These are phyloP conservation scores for Penicillium sp. DNA, from an alignment of 2,329 filamentous ascomycete genomes.

Conservation along the genomic window DNA sequence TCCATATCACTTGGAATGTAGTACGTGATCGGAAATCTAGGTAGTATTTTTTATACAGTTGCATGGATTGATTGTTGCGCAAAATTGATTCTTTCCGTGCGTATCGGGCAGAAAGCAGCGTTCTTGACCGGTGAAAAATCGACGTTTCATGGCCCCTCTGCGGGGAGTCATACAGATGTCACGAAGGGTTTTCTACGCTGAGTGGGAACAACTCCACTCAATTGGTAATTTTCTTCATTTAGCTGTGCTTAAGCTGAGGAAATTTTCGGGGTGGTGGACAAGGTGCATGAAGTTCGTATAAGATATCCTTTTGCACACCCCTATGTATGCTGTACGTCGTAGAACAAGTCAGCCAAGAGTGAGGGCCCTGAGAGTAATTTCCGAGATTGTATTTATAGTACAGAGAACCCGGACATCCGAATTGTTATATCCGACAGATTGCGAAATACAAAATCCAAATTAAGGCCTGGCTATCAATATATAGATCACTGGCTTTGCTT, in stretches of 20 bases:
- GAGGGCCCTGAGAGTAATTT: background rate
- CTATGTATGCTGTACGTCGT: background rate
- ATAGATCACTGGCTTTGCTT: conserved; percentile 6
- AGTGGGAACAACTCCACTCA: conserved; percentile 22
- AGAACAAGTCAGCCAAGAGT: background rate
- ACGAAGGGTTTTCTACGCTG: conserved; percentile 20
- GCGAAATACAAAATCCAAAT: background rate
- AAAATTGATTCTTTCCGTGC: background rate
- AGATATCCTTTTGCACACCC: background rate
- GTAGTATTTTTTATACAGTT: too few species aligned
- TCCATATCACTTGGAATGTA: too few species aligned
- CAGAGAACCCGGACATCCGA: background rate
- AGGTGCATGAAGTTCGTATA: conserved; percentile 20
- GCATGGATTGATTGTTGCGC: background rate
- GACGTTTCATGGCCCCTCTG: conserved; percentile 23
- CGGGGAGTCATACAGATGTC: conserved; percentile 19
- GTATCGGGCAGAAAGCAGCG: conserved; percentile 5
- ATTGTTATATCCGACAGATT: background rate
- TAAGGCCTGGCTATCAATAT: background rate
- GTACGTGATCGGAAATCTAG: too few species aligned
- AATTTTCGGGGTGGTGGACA: conserved; percentile 24
- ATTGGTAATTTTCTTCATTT: conserved; percentile 14
- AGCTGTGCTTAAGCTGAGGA: conserved; percentile 21
- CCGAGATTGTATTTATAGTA: background rate
- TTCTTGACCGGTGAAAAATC: conserved; percentile 21